Conservation (phyloP, 2,329 filamentous ascomycete genomes). For the Colletotrichum melonis region DNA sequence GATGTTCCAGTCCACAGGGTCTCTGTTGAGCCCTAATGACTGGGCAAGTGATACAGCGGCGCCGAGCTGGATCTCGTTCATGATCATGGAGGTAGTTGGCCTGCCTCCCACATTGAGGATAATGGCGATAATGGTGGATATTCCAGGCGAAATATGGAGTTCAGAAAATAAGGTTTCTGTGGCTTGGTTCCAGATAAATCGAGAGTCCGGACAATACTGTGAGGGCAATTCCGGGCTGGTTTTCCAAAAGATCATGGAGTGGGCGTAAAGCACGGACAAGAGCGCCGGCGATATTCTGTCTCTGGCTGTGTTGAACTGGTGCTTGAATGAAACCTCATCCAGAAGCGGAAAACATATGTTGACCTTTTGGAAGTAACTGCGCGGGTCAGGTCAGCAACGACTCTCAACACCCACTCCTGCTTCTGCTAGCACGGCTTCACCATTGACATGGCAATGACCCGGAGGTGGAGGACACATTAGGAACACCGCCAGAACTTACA, state of each 20-base stretch:
- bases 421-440: neutral
- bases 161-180: constrained; percentile 70
- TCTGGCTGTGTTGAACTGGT: constrained; percentile 56
- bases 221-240: constrained; percentile 54
- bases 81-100: constrained; percentile 69
- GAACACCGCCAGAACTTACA: constrained; percentile 46
- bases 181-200: constrained; percentile 72
- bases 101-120: constrained; percentile 70
- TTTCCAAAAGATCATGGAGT: constrained; percentile 68
- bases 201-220: constrained; percentile 65
- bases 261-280: constrained; percentile 67
- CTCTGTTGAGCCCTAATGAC: constrained; percentile 65
- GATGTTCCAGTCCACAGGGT: constrained; percentile 64
- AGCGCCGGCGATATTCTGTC: constrained; percentile 66
- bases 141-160: constrained; percentile 66
- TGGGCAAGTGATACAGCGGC: constrained; percentile 64
- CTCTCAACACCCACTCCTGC: no score
- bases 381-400: neutral
- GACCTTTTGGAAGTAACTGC: constrained; percentile 64
- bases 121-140: constrained; percentile 68
- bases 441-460: no score
- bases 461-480: no score
- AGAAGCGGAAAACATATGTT: constrained; percentile 71
- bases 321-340: constrained; percentile 65
- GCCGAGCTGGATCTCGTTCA: constrained; percentile 64